Base-by-base conservation (phyloP, 2,329 filamentous ascomycete genomes). In the Exophiala viscosa region DNA sequence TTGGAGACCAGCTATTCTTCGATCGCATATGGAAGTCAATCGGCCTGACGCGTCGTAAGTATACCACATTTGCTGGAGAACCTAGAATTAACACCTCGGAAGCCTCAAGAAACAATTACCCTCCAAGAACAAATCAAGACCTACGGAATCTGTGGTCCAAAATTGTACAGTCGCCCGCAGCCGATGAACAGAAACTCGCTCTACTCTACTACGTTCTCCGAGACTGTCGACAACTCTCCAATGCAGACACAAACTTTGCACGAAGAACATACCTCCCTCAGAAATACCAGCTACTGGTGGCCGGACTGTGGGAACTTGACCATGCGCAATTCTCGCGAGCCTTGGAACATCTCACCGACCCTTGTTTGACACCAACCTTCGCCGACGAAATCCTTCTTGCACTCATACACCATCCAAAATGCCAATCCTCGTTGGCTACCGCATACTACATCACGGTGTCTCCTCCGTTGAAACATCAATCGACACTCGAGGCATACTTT, bases 181-280 rank as follows among this genome's bases (percentile, higher is more conserved):
- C 85, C 6, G 77, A 82, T 48, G 86, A 91, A 68, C 85, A 91
- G 72, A 91, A 91, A 68, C 83, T 90, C 60, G 88, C 89, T 14
- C 79, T 93, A 43, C 76, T 95, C 59, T 95, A 88, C 75, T 95
- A 95, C 68, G 75, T 95, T 35, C 78, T 95, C 2, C 85, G 89
- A 64, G 88, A 95, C 67, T 81, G 86, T 65, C 81, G 86, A 63
- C 70, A 74, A 35, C 69, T 71, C 10, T 66, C 73, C 23, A 75
- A 79, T 46, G 75, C 76, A 15, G 75, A 77, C 3, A 70, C 77
- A 14, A 75, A 79, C 33, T 90, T 92, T 61, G 82, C 84, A 13
- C 70, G 72, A 38, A 72, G 73, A 18, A 83, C 83, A 4, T 83
- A 85, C 58, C 76, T 95, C 46, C 88, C 90, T 1, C 76, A 79